phyloP scores from a whole-genome alignment of 495 filamentous ascomycete species.

The Glonium stellatum region DNA sequence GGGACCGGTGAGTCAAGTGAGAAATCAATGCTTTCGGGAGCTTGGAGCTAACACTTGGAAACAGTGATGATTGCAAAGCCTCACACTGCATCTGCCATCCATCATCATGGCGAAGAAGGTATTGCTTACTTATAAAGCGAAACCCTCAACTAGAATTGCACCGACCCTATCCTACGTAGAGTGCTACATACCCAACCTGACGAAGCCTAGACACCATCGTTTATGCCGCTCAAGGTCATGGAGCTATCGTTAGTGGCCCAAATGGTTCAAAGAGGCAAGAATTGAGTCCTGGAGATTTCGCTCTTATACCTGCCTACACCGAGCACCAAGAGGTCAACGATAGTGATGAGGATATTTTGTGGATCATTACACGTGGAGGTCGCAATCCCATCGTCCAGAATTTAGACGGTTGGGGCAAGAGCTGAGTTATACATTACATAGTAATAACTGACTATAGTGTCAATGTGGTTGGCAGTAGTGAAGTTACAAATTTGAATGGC shows the following conservation, averaged over 20 bases:
- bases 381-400: conserved; percentile 50
- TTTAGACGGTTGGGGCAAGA: conserved; percentile 50
- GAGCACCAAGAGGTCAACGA: conserved; percentile 66
- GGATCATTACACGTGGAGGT: conserved; percentile 56
- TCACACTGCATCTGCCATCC: conserved; percentile 45
- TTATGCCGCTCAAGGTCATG: conserved; percentile 44
- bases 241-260: conserved; percentile 42
- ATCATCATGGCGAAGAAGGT: conserved; percentile 48
- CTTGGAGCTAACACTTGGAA: conserved; percentile 25
- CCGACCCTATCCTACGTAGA: not conserved
- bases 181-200: not conserved
- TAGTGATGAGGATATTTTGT: conserved; percentile 49
- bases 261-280: conserved; percentile 43
- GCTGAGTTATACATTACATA: conserved; percentile 5
- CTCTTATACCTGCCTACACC: conserved; percentile 55
- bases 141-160: not conserved
- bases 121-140: not conserved
- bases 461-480: too few species aligned
- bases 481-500: too few species aligned
- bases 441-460: not conserved
- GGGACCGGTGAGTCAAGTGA: conserved; percentile 18
- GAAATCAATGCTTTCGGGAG: not conserved
- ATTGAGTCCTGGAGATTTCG: conserved; percentile 55
- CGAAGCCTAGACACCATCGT: conserved; percentile 44
- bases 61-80: conserved; percentile 49